Base-by-base conservation (phyloP, 768 basidiomycete genomes). In the Boletus barrowsii region DNA sequence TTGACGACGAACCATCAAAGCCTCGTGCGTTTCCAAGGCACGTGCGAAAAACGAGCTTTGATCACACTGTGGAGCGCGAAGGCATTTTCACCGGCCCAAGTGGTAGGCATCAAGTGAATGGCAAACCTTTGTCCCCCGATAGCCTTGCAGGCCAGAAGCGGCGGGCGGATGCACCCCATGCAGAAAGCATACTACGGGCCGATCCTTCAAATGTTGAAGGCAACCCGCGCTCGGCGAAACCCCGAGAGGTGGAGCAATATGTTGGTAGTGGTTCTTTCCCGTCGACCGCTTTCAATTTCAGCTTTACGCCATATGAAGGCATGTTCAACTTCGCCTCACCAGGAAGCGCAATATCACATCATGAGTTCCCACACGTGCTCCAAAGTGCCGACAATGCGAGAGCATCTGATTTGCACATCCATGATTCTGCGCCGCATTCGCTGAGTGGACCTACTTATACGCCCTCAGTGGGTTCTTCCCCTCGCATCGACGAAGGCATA, bases 11-110 rank as follows among this genome's bases (percentile, higher is more conserved):
- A 24, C 63, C 73, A 54, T 63, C 69, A 47, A 73, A 73, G 57
- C 64, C 77, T 60, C 83, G 79, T 58, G 72, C 79, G 30, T 90
- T 93, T 67, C 90, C 93, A 49, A 82, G 87, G 55, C 88, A 89
- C 70, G 90, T 93, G 54, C 83, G 93, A 57, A 97, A 97, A 77
- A 92, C 93, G 43, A 93, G 91, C 71, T 96, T 94, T 69, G 93
- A 97, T 70, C 93, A 94, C 72, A 94, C 93, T 4, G 86, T 95
- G 39, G 79, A 81, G 36, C 82, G 81, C 59, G 84, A 87, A 56
- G 82, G 79, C 36, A 79, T 86, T 51, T 74, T 83, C 54, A 65
- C 75, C 30, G 82, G 80, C 40, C 71, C 83, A 46, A 79, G 79
- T 61, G 86, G 87, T 53, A 78, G 89, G 46, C 89, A 92, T 73